A percentile compares a stretch with the other conserved stretches of the same genome.
Evolutionary conservation across 1,139 yeast genomes (phyloP).

Genomic region (Kurtzmaniella quercitrusa): DNA sequence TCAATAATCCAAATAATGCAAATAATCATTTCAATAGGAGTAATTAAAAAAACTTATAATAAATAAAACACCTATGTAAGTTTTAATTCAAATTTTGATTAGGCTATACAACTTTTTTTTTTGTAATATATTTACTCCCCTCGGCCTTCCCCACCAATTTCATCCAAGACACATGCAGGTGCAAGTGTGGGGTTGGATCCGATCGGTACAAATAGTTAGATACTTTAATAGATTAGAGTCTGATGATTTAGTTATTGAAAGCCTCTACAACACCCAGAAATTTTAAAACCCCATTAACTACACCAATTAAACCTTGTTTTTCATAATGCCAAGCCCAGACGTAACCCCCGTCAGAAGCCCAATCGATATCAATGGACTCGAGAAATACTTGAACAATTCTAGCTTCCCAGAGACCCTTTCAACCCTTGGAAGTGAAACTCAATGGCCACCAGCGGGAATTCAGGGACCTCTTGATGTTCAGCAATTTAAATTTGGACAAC

Average conservation of each 20-base stretch:
- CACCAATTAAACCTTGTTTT: not conserved
- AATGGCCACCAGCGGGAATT: slow-evolving; percentile 7
- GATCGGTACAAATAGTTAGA: no score
- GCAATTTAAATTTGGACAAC: slow-evolving; percentile 65
- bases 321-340: slow-evolving; percentile 6
- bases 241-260: no score
- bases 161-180: not conserved
- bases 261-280: no score
- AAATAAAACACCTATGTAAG: no score
- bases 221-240: no score
- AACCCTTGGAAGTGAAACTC: slow-evolving; percentile 2
- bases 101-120: no score
- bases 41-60: not conserved
- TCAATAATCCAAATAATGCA: no score
- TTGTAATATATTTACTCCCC: not conserved
- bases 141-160: not conserved
- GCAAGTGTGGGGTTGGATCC: not conserved
- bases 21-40: no score
- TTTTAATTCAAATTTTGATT: no score
- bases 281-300: not conserved
- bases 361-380: slow-evolving; percentile 31
- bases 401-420: slow-evolving; percentile 10
- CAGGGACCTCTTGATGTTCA: slow-evolving; percentile 27
- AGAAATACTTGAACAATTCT: slow-evolving; percentile 18
- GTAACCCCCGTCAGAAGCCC: slow-evolving; percentile 33